Evolutionary conservation across 306 rosid species (phyloP).

Genomic region (Prunus kanzakura): DNA sequence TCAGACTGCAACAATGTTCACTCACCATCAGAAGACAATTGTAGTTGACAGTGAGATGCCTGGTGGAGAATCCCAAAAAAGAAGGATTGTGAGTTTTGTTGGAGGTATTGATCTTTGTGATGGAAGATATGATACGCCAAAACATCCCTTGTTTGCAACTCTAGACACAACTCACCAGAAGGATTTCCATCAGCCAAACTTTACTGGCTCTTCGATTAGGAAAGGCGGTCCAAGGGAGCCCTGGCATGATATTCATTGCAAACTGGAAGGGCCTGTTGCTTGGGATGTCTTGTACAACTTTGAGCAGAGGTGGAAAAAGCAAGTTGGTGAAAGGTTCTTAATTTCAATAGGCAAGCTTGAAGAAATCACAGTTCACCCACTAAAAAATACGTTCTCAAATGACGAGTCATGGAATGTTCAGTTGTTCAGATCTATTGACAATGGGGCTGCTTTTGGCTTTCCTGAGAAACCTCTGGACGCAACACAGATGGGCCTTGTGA

Average conservation of each 20-base stretch:
- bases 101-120: conserved; percentile 90
- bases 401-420: conserved; percentile 76
- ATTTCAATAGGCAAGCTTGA: conserved; percentile 33
- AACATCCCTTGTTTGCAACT: conserved; percentile 66
- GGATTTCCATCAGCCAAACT: conserved; percentile 88
- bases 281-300: conserved; percentile 82
- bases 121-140: conserved; percentile 73
- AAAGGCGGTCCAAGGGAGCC: conserved; percentile 97
- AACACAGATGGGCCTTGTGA: conserved; percentile 47
- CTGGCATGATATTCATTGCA: conserved; percentile 92
- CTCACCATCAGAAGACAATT: conserved; percentile 82
- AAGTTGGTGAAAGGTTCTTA: conserved; percentile 39
- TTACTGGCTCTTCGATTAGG: conserved; percentile 56
- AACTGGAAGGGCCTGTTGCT: conserved; percentile 71
- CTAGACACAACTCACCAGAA: conserved; percentile 38
- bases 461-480: conserved; percentile 50
- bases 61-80: conserved; percentile 20
- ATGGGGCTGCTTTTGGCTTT: conserved; percentile 70
- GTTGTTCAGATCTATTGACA: conserved; percentile 78
- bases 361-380: conserved; percentile 27
- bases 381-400: conserved; percentile 3
- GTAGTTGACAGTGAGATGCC: conserved; percentile 46
- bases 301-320: conserved; percentile 75
- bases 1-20: conserved; percentile 59
- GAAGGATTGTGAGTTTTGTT: conserved; percentile 58